Base-by-base conservation (phyloP, 805 yeast genomes). In the Spathaspora sp. region DNA sequence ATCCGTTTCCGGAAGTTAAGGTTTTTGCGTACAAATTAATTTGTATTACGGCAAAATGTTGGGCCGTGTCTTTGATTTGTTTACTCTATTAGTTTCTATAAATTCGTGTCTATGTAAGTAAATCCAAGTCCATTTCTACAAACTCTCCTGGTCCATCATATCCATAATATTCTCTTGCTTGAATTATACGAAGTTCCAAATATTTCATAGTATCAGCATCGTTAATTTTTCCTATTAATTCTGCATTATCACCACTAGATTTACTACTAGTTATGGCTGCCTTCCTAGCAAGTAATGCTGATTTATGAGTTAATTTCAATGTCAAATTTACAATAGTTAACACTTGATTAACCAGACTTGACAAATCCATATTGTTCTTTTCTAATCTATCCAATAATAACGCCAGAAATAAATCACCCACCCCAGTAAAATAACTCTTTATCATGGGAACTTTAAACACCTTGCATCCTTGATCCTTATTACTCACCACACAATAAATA, bases 321-420 rank as follows among this genome's bases (percentile, higher is more conserved):
- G 84, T 84, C 23, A 67, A 64, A 18, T 76, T 64, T 85, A 85
- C 83, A 19, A 82, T 74, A 1, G 81, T 69, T 35, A 83, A 67
- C 2, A 79, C 87, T 58, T 84, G 83, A 57, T 73, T 77, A 2
- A 80, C 82, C 0, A 83, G 70, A 3, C 50, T 51, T n/a, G 55
- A 54, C n/a, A 59, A 54, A 26, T 51, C 51, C 43, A 18, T 42
- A 32, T 19, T 35, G 28, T 32, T 28, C 29, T 26, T 42, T 16
- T 17, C 23, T 28, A 85, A 70, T 57, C 88, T 78, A 65, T 87
- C 96, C 5, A 89, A 59, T 31, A 91, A 65, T 40, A 92, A 66
- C 0, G 96, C 93, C 0, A 96, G 85, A 60, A 93, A 92, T 42
- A 92, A 68, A 61, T 92, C 98, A 6, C 98, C 98, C 0, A 94